These are phyloP conservation scores for Candida albicans DNA, from an alignment of 1,139 yeast genomes.

Conservation along the genomic window DNA sequence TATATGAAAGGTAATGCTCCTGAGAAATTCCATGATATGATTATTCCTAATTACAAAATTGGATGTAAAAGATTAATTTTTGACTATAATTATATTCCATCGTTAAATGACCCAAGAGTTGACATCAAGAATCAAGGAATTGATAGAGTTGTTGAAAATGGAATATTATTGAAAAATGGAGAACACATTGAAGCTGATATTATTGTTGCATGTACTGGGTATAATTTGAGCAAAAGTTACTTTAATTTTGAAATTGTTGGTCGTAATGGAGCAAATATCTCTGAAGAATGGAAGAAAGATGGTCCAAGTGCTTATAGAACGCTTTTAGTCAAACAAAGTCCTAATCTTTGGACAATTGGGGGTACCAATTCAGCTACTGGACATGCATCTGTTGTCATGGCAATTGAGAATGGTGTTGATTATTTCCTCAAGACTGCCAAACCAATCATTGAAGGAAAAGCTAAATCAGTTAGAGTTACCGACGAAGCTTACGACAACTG, in stretches of 20 bases:
- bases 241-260: slow-evolving; percentile 26
- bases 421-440: slow-evolving; percentile 26
- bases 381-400: slow-evolving; percentile 44
- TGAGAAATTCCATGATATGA: slow-evolving; percentile 29
- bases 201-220: slow-evolving; percentile 49
- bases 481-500: slow-evolving; percentile 36
- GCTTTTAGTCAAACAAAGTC: slow-evolving; percentile 31
- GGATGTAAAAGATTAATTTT: slow-evolving; percentile 47
- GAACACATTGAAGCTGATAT: slow-evolving; percentile 35
- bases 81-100: slow-evolving; percentile 38
- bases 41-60: slow-evolving; percentile 41
- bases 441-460: slow-evolving; percentile 31
- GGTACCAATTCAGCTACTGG: slow-evolving; percentile 50
- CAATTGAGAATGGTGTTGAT: slow-evolving; percentile 38
- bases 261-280: slow-evolving; percentile 23
- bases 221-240: slow-evolving; percentile 25
- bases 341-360: slow-evolving; percentile 37
- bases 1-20: slow-evolving; percentile 39
- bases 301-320: slow-evolving; percentile 43
- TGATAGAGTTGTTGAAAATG: slow-evolving; percentile 27
- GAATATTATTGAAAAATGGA: slow-evolving; percentile 33
- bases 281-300: slow-evolving; percentile 28
- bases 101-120: slow-evolving; percentile 33
- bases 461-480: slow-evolving; percentile 33
- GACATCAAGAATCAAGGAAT: slow-evolving; percentile 27